Conservation (phyloP, 306 rosid genomes). For the Amphicarpaea edgeworthii region DNA sequence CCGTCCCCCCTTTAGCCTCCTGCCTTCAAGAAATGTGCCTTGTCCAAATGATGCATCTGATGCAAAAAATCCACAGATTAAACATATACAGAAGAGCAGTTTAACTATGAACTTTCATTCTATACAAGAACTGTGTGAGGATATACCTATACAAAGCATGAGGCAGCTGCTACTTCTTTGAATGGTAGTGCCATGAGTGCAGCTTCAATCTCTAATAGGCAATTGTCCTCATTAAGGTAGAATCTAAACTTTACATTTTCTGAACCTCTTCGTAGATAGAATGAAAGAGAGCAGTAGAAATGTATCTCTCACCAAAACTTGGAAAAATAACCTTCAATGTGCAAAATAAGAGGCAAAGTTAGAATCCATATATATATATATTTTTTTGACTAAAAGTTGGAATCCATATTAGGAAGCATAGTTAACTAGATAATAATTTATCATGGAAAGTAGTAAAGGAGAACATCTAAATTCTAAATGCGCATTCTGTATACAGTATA, state of each 20-base stretch:
- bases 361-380: constrained; percentile 38
- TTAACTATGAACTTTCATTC: constrained; percentile 17
- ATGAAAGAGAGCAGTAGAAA: constrained; percentile 78
- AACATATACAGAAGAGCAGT: neutral
- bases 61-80: constrained; percentile 28
- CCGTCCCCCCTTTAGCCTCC: constrained; percentile 26
- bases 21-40: constrained; percentile 37
- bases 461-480: constrained; percentile 27
- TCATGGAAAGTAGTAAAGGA: constrained; percentile 6
- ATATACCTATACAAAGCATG: constrained; percentile 50
- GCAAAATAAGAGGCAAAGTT: constrained; percentile 20
- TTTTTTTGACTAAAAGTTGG: too few species aligned
- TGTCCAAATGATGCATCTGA: constrained; percentile 43
- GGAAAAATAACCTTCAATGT: constrained; percentile 80
- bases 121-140: constrained; percentile 24
- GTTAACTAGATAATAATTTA: constrained; percentile 9
- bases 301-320: constrained; percentile 92
- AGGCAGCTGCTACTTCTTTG: constrained; percentile 44
- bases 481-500: constrained; percentile 2
- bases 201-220: constrained; percentile 43
- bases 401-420: constrained; percentile 37
- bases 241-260: constrained; percentile 55
- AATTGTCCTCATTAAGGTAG: constrained; percentile 18
- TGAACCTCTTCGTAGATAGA: constrained; percentile 77
- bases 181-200: constrained; percentile 33